Conservation (phyloP, 1,139 yeast genomes). For the Groenewaldozyma auringiensis region DNA sequence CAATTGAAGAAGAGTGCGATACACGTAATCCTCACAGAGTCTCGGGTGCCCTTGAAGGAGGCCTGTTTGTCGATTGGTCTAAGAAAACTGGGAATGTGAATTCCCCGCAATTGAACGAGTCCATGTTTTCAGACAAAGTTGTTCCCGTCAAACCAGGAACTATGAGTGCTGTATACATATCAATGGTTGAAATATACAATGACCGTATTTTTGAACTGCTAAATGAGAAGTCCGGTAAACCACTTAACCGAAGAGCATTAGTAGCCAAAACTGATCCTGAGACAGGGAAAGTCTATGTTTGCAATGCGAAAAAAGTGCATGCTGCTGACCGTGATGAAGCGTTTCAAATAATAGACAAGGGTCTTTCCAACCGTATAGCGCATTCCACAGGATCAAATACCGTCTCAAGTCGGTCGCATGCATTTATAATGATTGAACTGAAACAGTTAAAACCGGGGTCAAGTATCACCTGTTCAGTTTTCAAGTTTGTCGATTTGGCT, state of each 20-base stretch:
- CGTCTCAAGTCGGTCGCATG: slow-evolving; percentile 35
- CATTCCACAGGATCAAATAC: slow-evolving; percentile 31
- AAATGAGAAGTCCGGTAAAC: slow-evolving; percentile 13
- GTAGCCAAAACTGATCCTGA: slow-evolving; percentile 21
- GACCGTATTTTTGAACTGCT: slow-evolving; percentile 28
- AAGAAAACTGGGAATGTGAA: slow-evolving; percentile 9
- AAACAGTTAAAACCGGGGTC: slow-evolving; percentile 15
- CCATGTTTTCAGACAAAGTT: slow-evolving; percentile 1
- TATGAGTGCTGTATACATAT: slow-evolving; percentile 24
- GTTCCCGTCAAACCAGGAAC: slow-evolving; percentile 11
- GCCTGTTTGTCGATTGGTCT: slow-evolving; percentile 27
- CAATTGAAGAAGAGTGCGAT: slow-evolving; percentile 26
- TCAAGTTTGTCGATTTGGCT: slow-evolving; percentile 44
- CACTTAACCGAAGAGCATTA: slow-evolving; percentile 16
- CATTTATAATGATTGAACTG: slow-evolving; percentile 33
- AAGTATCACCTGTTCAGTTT: slow-evolving; percentile 16
- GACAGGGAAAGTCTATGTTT: slow-evolving; percentile 20
- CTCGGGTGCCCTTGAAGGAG: slow-evolving; percentile 32
- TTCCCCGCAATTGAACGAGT: neutral
- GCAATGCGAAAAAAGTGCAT: slow-evolving; percentile 24
- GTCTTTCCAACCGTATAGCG: slow-evolving; percentile 25
- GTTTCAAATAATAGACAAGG: slow-evolving; percentile 24
- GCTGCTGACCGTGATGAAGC: slow-evolving; percentile 26
- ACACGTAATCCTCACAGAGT: slow-evolving; percentile 22
- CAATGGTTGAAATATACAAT: slow-evolving; percentile 33